Base-by-base conservation (phyloP, 23 red algal species). In the Gracilaria domingensis region DNA sequence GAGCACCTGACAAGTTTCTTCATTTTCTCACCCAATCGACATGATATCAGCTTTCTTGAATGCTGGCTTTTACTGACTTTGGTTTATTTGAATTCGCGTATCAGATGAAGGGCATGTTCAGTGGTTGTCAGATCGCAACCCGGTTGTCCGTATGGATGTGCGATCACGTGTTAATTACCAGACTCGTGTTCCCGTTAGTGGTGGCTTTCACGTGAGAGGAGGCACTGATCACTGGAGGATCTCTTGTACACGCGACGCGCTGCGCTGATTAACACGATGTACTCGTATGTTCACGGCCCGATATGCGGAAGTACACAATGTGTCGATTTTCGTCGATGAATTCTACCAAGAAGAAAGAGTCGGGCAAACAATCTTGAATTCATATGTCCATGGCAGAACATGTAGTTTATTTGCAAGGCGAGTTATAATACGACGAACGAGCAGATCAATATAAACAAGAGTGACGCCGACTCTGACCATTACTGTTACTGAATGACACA, bases 1-100 rank as follows among this genome's bases (percentile, higher is more conserved):
- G 54, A 81, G 76, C 76, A 81, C 76, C 76, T 81, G 76, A 81
- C 76, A 81, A 81, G 76, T 81, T 81, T 81, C 76, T 81, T 81
- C 47, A 81, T 36, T 81, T 81, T 81, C 76, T 81, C 76, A 20
- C 76, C 76, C 76, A 81, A 81, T 81, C 76, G 76, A 4, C 21
- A 1, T 29, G 0, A 0, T 23, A 8, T 11, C 23, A n/a, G 44
- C 38, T 42, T 30, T 28, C 12, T 45, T 30, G 59, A 30, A 5
- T 24, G 2, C 13, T 62, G 0, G n/a, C 11, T 3, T 24, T 62
- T 24, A 26, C 59, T 62, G 24, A 62, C 59, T 29, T 4, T 62
- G 24, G 23, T 62, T 28, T 29, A n/a, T n/a, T 25, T 62, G 24
- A 4, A 29, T 62, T 9, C 59, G 59, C 18, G 59, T 9, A 62